Base-by-base conservation (phyloP, 2,329 filamentous ascomycete species). In the Fusarium chaquense region DNA sequence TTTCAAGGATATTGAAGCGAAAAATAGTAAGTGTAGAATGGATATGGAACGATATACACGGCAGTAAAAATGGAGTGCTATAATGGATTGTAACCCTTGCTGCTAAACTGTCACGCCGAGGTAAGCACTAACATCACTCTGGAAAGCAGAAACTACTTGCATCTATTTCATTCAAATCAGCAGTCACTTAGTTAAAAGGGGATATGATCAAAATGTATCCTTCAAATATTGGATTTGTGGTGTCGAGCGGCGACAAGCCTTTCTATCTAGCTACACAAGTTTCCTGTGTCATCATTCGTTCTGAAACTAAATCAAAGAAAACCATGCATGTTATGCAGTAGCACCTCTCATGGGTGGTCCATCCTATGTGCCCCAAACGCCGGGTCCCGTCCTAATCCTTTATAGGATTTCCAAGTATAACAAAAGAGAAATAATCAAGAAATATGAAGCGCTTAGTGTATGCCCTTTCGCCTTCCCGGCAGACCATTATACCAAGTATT, bases 221-320 rank as follows among this genome's bases (percentile, higher is more conserved):
- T 73, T 59, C 20, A 52, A 56, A 53, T 63, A 57, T 65, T 69
- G 69, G 38, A 66, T 67, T 72, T 73, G 59, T 65, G 56, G 59
- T 74, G 59, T 74, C 62, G 65, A 75, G 67, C 51, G 73, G 71
- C 71, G 62, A 64, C 47, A 74, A 52, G 68, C 73, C 71, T 72
- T 57, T 75, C 73, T 75, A 74, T 75, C 70, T 75, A 75, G 56
- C 54, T 74, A 70, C 73, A 75, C 73, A 74, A 67, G 56, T 64
- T 75, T 69, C 67, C 67, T 65, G 62, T 62, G 63, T 75, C 73
- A 65, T 75, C 71, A 75, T 59, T 75, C 72, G 69, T 74, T 62
- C 61, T 69, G 59, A 71, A 56, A 57, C 36, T 32, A 35, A 54
- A 32, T 38, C 24, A 62, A 56, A 46, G 32, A 30, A 58, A 54